These are phyloP conservation scores for Fragilariopsis cylindrus DNA, from an alignment of 108 stramenopile species.

Conservation along the genomic window DNA sequence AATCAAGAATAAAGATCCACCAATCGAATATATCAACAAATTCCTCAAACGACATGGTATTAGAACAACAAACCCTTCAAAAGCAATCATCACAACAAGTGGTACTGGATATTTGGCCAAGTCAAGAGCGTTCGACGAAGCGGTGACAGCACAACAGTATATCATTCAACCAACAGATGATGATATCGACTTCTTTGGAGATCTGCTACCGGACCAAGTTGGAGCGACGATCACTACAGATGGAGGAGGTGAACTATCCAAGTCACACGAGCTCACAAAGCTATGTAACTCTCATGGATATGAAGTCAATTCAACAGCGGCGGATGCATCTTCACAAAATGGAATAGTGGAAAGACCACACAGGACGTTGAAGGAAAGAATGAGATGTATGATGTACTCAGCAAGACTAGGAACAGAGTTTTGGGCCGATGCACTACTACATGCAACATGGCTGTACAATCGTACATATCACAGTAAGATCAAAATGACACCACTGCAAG, in stretches of 20 bases:
- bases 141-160: not conserved
- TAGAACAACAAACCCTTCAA: not conserved
- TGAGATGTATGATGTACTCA: conserved; percentile 16
- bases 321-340: conserved; percentile 18
- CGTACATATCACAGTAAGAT: conserved; percentile 6
- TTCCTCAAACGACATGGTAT: not conserved
- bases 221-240: not conserved
- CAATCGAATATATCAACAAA: not conserved
- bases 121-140: not conserved
- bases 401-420: conserved; percentile 12
- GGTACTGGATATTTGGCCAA: not conserved
- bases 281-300: not conserved
- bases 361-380: not conserved
- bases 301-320: not conserved
- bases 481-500: conserved; percentile 1
- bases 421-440: conserved; percentile 17
- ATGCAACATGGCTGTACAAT: conserved; percentile 21
- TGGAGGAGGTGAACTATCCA: conserved; percentile 15
- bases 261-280: not conserved
- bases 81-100: not conserved
- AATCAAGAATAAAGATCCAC: not conserved
- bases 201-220: not conserved
- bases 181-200: not conserved
- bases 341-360: conserved; percentile 20
- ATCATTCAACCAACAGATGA: not conserved